phyloP scores from a whole-genome alignment of 202 grass and related monocot species.

The Panicum hallii region DNA sequence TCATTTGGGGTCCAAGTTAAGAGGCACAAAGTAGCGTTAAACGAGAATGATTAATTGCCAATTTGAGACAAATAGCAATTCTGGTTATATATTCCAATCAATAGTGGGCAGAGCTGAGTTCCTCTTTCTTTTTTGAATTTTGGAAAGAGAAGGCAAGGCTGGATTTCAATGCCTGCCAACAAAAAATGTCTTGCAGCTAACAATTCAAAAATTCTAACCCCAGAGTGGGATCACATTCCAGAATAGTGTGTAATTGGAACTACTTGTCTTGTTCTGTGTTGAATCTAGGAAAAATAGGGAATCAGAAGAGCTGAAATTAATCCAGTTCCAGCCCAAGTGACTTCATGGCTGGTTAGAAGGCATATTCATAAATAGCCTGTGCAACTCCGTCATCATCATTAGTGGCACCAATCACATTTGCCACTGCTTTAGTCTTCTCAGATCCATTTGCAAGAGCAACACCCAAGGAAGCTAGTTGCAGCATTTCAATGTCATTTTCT shows the following conservation, averaged over 20 bases:
- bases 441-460: slow-evolving; percentile 94
- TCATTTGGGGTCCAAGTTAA: neutral
- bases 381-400: slow-evolving; percentile 92
- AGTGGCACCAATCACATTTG: slow-evolving; percentile 73
- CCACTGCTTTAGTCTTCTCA: slow-evolving; percentile 86
- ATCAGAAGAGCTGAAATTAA: slow-evolving; percentile 28
- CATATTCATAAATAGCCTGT: slow-evolving; percentile 92
- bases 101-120: neutral
- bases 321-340: neutral
- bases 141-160: neutral
- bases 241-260: neutral
- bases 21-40: neutral
- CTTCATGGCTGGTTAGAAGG: slow-evolving; percentile 59
- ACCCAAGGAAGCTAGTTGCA: slow-evolving; percentile 81
- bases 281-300: slow-evolving; percentile 16
- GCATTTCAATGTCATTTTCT: slow-evolving; percentile 98
- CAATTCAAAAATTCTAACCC: slow-evolving; percentile 2
- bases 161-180: slow-evolving; percentile 17
- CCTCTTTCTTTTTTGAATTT: neutral
- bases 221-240: slow-evolving; percentile 11
- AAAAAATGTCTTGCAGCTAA: neutral
- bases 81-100: neutral
- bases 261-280: slow-evolving; percentile 16
- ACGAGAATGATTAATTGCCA: neutral
- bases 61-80: neutral